Evolutionary conservation across 495 filamentous ascomycete genomes (phyloP).

Genomic region (Neurospora sublineolata): DNA sequence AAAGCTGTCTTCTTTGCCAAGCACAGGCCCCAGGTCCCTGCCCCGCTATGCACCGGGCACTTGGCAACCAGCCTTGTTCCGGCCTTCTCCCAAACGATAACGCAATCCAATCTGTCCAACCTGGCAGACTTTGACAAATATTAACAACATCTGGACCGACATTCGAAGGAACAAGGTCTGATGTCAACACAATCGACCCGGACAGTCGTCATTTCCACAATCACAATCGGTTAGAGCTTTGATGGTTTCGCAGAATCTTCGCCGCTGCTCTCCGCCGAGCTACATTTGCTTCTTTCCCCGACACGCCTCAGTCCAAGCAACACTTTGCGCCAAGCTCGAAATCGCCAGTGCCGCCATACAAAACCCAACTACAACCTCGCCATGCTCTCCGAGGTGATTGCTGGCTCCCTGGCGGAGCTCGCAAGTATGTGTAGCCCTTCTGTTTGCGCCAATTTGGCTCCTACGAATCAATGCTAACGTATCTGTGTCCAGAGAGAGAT

Average conservation of each 20-base stretch:
- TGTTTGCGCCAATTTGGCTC: not conserved
- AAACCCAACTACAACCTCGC: not conserved
- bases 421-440: constrained; percentile 22
- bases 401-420: constrained; percentile 29
- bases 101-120: not conserved
- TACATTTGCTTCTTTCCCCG: not conserved
- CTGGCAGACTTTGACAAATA: not conserved
- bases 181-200: not conserved
- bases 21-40: not conserved
- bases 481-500: constrained; percentile 31
- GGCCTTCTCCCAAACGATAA: not conserved
- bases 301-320: not conserved
- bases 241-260: constrained; percentile 5
- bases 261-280: constrained; percentile 3
- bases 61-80: not conserved
- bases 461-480: constrained; percentile 11
- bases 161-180: not conserved
- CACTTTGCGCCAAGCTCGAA: constrained; percentile 5
- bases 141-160: not conserved
- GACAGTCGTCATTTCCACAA: not conserved
- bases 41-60: not conserved
- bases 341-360: not conserved
- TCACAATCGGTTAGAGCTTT: not conserved
- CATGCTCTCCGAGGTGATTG: constrained; percentile 23
- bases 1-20: not conserved